Evolutionary conservation across 805 yeast species (phyloP), one percentile per base, ranked within the genome.

Genomic region (Metschnikowia proteae): DNA sequence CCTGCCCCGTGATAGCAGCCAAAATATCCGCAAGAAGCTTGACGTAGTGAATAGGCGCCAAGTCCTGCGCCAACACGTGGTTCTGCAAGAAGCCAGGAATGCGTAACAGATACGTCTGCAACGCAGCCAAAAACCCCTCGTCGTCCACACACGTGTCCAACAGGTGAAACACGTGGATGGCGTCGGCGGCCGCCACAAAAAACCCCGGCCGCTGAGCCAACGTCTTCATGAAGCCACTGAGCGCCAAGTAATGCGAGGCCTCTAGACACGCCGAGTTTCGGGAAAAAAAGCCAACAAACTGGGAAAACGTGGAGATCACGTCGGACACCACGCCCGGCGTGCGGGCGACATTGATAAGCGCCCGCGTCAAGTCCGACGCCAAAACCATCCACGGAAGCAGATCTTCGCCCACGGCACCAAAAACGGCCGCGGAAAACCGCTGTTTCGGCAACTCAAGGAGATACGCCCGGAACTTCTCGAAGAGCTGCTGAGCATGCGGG

Each of bases 371-470:
- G 27, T 62, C 62, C 45, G 64, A 62, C n/a, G 65, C 66, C 38
- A 72, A 56, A 2, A 59, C 48, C 5, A 60, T 47, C 76, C 76
- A 73, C 2, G 76, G 75, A 23, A 65, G 59, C 6, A 61, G 35
- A 9, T 29, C 51, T 9, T 38, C 46, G 10, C 45, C 48, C 50
- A 64, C 57, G 42, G 62, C 68, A 43, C 62, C 66, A 52, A 65
- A 59, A 42, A 61, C 66, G 49, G 56, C 65, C 38, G 58, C 65
- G 43, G 76, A 68, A 54, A 81, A 79, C 29, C 60, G 56, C 55
- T 77, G 82, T 10, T 53, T 55, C 8, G 77, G 75, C 29, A 76
- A 63, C 41, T 76, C 80, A 34, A 69, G 52, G 31, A 83, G 74
- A 55, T 81, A 81, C 1, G 70, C 61, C 3, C 72, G 52, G 44